Evolutionary conservation across 495 filamentous ascomycete species (phyloP), one percentile per base, ranked within the genome.

Genomic region (Penicillium psychrofluorescens): DNA sequence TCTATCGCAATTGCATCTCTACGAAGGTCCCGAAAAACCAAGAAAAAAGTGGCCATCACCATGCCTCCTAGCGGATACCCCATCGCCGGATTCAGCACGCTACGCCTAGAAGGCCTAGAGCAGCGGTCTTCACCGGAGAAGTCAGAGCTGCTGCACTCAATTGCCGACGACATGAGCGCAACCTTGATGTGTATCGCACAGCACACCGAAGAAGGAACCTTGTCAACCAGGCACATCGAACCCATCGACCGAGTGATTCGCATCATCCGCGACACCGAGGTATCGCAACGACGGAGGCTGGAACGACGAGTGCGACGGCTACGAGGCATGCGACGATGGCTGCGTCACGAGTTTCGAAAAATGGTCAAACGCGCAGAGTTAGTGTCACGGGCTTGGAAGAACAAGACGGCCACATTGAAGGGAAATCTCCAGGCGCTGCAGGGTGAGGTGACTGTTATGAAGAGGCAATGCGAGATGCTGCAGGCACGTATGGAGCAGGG

Each of bases 141-240:
- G 45, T 46, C 36, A 8, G 13, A 42, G 12, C 47, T 64, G 9
- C 38, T 71, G 22, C 9, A 42, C 9, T 58, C 60, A 11, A 57
- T 67, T 49, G 51, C 63, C 7, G 14, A 51, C 14, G 62, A 71
- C 29, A 58, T 70, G 34, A n/a, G 38, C 12, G 44, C 49, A 3
- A 49, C 50, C 1, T 53, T 70, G 34, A 49, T 51, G 32, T 40
- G 27, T 11, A 58, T 70, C 34, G 42, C 46, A 8, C 30, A 48
- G 2, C 48, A 61, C 30, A 9, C 54, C 15, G 36, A 38, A 2
- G 32, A 29, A 10, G 60, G 60, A 1, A 48, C 10, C 2, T 49
- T 70, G 0, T 29, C 29, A 29, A 7, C 44, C 4, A 10, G 35
- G 0, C 48, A 62, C 28, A 58, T 58, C 0, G 12, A 12, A 1